Evolutionary conservation across 352 stramenopile genomes (phyloP), one percentile per base, ranked within the genome.

Genomic region (Globisporangium splendens): DNA sequence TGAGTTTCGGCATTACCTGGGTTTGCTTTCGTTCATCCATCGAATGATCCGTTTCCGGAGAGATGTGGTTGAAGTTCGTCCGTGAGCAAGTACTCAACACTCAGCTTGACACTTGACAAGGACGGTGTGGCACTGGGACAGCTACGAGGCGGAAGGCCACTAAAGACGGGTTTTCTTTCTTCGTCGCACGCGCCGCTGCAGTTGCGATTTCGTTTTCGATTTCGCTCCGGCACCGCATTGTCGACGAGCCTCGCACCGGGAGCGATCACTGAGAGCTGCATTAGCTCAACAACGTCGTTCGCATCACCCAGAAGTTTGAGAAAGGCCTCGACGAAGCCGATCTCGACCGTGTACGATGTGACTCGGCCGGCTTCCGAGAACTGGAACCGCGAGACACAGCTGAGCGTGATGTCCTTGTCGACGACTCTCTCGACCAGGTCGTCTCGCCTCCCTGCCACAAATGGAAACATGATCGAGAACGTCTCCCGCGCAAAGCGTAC

Each of bases 401-500:
- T 35, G 46, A 59, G 59, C 33, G 47, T 47, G n/a, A 68, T 38
- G 10, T 68, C 56, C 0, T 44, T 50, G 14, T 51, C 50, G 13
- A 61, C 13, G 15, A 69, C 24, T 18, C 33, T 44, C 13, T 20
- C 39, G 2, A 22, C 38, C 5, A 69, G 21, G 10, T 61, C 54
- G 6, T 48, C 18, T 20, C 35, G 22, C 15, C 46, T 33, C 1
- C 31, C 10, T 15, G 56, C 17, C 21, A 50, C 52, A 5, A 31
- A 18, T 0, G 57, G 63, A 48, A 70, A 70, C 42, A 66, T 52
- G 22, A 52, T 33, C 17, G 52, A 8, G 33, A 70, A 46, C 20
- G 63, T 63, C 12, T 28, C 31, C 8, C 18, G 48, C 6, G 24
- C 39, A 20, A 60, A 59, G 10, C 47, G 46, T 5, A 38, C 51